Percentiles rank a stretch among this genome's conserved stretches.
These are phyloP conservation scores for Bretschneidera sinensis DNA, from an alignment of 345 rosid genomes.

Conservation along the genomic window DNA sequence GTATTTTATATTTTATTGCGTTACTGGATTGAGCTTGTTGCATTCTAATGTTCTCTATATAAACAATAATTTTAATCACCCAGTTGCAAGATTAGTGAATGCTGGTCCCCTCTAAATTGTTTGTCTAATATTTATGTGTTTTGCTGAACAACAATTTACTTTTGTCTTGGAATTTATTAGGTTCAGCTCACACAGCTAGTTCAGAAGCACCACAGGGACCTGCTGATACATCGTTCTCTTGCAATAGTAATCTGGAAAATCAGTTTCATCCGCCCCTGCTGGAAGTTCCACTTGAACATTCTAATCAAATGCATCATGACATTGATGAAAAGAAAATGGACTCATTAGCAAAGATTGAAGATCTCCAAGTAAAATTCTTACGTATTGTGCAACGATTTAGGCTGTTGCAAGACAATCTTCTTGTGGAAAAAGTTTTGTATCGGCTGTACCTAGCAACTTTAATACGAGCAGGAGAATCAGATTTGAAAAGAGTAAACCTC, in stretches of 20 bases:
- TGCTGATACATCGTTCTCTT: slow-evolving; percentile 35
- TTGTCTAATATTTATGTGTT: slow-evolving; percentile 1
- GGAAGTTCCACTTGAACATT: slow-evolving; percentile 36
- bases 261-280: slow-evolving; percentile 31
- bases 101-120: not conserved
- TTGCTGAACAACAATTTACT: slow-evolving; percentile 15
- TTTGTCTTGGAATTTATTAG: slow-evolving; percentile 12
- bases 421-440: slow-evolving; percentile 78
- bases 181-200: slow-evolving; percentile 33
- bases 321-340: slow-evolving; percentile 30
- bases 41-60: not conserved
- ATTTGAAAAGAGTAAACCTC: slow-evolving; percentile 48
- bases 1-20: not conserved
- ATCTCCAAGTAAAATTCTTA: slow-evolving; percentile 65
- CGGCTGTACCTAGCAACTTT: slow-evolving; percentile 70
- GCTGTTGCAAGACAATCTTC: slow-evolving; percentile 49
- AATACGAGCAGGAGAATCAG: slow-evolving; percentile 70
- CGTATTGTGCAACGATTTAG: slow-evolving; percentile 66
- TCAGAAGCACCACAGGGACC: slow-evolving; percentile 28
- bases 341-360: slow-evolving; percentile 55
- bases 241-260: slow-evolving; percentile 33
- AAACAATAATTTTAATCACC: not conserved
- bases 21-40: slow-evolving; percentile 1
- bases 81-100: not conserved
- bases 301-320: slow-evolving; percentile 23